Percentiles rank a stretch among this genome's conserved stretches.
Evolutionary conservation across 768 basidiomycete genomes (phyloP).

Genomic region (Tricholoma flavovirens): DNA sequence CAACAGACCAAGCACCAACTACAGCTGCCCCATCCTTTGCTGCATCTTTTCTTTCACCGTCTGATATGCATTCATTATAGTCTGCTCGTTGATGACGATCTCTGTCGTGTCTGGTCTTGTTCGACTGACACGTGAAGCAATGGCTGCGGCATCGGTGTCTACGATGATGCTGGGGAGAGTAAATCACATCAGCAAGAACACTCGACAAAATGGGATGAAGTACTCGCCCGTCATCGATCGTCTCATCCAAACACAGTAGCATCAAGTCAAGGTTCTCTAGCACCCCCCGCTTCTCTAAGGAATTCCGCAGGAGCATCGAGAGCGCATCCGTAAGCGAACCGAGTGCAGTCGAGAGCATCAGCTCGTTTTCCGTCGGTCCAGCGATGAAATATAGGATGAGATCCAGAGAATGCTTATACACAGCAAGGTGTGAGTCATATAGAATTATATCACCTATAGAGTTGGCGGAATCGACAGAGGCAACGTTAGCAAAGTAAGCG

Average conservation of each 20-base stretch:
- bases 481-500: background rate
- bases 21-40: conserved; percentile 76
- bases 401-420: conserved; percentile 94
- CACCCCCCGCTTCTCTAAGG: conserved; percentile 91
- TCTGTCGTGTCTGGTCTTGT: conserved; percentile 92
- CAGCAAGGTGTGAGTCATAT: conserved; percentile 83
- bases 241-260: conserved; percentile 90
- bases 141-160: conserved; percentile 94
- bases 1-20: conserved; percentile 15
- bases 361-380: conserved; percentile 84
- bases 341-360: conserved; percentile 88
- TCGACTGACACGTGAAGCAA: conserved; percentile 89
- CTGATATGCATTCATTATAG: conserved; percentile 88
- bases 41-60: conserved; percentile 83
- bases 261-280: conserved; percentile 94
- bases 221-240: conserved; percentile 93
- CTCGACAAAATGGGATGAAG: background rate
- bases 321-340: conserved; percentile 83
- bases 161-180: conserved; percentile 74
- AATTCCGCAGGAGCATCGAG: conserved; percentile 78
- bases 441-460: conserved; percentile 84
- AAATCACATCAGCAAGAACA: background rate
- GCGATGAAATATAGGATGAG: conserved; percentile 93
- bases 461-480: background rate
- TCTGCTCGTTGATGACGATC: conserved; percentile 98